These are phyloP conservation scores for Trichophyton mentagrophytes DNA, from an alignment of 2,329 filamentous ascomycete species.

Conservation along the genomic window DNA sequence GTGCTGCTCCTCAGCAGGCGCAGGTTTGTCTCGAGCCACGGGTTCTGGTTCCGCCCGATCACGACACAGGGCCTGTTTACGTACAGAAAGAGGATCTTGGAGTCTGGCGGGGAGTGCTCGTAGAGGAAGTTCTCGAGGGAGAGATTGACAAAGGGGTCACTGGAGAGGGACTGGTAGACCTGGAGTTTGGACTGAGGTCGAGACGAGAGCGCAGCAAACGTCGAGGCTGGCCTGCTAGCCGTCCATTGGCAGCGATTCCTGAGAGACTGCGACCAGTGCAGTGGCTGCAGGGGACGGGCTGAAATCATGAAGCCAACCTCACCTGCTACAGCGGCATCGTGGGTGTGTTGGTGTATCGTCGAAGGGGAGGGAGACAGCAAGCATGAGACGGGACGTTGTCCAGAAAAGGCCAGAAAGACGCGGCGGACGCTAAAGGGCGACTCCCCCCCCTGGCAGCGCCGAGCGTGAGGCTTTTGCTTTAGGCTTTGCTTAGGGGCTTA, in stretches of 20 bases:
- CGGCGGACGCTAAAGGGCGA: neutral
- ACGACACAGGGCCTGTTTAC: conserved; percentile 77
- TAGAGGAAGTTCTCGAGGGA: conserved; percentile 87
- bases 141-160: conserved; percentile 76
- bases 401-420: neutral
- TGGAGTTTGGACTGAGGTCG: conserved; percentile 35
- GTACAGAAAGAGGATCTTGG: conserved; percentile 75
- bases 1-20: conserved; percentile 35
- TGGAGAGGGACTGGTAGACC: conserved; percentile 57
- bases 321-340: neutral
- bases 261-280: conserved; percentile 2
- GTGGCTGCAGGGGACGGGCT: neutral
- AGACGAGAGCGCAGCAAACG: conserved; percentile 1
- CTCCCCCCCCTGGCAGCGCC: neutral
- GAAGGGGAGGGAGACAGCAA: neutral
- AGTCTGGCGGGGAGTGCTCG: conserved; percentile 56
- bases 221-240: neutral
- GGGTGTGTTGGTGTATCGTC: neutral
- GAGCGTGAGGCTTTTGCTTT: neutral
- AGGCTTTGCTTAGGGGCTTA: neutral
- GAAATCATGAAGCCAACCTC: conserved; percentile 1
- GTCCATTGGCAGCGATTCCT: neutral
- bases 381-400: neutral
- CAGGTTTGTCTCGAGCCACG: conserved; percentile 84
- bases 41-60: conserved; percentile 93